These are phyloP conservation scores for Pezicula neosporulosa DNA, from an alignment of 2,329 filamentous ascomycete genomes.

Conservation along the genomic window DNA sequence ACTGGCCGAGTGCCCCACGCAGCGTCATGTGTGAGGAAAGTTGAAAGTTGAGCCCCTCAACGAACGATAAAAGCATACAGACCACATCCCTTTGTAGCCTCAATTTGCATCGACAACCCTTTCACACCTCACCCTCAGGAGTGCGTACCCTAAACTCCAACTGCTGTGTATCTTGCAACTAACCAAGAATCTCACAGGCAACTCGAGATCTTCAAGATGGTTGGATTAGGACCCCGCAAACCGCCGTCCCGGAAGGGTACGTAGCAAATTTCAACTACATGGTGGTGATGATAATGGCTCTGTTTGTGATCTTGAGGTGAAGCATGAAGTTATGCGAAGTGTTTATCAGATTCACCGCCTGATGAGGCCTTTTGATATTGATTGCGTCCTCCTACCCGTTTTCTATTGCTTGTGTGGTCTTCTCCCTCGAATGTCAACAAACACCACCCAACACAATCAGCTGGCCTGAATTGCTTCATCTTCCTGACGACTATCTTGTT, in stretches of 20 bases:
- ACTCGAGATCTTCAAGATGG: slow-evolving; percentile 42
- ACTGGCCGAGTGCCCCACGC: no score
- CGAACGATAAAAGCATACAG: no score
- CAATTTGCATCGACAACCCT: background rate
- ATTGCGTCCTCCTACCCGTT: background rate
- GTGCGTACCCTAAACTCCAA: no score
- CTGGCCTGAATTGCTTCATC: background rate
- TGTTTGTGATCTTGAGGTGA: no score
- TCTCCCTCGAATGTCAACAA: background rate
- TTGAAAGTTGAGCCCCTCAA: no score
- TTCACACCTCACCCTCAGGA: background rate
- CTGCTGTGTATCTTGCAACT: background rate
- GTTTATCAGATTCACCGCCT: no score
- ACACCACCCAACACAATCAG: background rate
- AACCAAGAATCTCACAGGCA: background rate
- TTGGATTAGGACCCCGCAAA: slow-evolving; percentile 59
- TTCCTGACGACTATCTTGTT: no score
- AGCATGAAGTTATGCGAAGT: no score
- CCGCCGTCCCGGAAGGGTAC: slow-evolving; percentile 69
- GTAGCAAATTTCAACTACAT: background rate
- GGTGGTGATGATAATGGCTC: background rate
- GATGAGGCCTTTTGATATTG: background rate
- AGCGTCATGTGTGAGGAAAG: no score
- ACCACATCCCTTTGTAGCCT: background rate
- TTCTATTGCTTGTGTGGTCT: background rate